A percentile compares a stretch with the other conserved stretches of the same genome.
phyloP scores from a whole-genome alignment of 139 green algal genomes.

The Asterochloris erici region DNA sequence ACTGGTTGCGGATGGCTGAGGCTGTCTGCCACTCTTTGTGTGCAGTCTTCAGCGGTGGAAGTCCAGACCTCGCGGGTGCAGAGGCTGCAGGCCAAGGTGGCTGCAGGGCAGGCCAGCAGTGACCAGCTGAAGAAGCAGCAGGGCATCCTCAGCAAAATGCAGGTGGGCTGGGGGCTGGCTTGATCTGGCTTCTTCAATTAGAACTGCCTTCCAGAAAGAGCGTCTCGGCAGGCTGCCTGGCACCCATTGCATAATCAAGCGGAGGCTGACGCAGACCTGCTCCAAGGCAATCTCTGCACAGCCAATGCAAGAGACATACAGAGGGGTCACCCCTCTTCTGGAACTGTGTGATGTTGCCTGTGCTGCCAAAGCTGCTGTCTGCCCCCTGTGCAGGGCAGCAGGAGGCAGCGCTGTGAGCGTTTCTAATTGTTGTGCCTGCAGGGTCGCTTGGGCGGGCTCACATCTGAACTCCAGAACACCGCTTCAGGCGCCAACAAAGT shows the following conservation, averaged over 20 bases:
- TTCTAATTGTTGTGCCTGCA: background rate
- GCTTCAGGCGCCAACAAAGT: constrained; percentile 2
- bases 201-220: no score
- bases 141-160: constrained; percentile 7
- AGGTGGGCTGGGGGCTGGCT: background rate
- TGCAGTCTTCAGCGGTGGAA: constrained; percentile 34
- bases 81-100: constrained; percentile 25
- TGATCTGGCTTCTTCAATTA: no score
- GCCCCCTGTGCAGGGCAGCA: no score
- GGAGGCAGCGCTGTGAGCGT: no score
- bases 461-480: constrained; percentile 18
- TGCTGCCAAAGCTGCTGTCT: no score
- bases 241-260: no score
- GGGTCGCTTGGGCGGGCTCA: constrained; percentile 8
- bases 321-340: no score
- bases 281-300: no score
- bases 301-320: no score
- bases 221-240: no score
- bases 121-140: constrained; percentile 2
- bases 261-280: no score
- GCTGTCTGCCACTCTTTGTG: background rate
- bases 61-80: constrained; percentile 38
- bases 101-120: constrained; percentile 9
- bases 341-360: no score
- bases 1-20: background rate